These are phyloP conservation scores for Kwoniella heveanensis DNA, from an alignment of 768 basidiomycete species.

Conservation along the genomic window DNA sequence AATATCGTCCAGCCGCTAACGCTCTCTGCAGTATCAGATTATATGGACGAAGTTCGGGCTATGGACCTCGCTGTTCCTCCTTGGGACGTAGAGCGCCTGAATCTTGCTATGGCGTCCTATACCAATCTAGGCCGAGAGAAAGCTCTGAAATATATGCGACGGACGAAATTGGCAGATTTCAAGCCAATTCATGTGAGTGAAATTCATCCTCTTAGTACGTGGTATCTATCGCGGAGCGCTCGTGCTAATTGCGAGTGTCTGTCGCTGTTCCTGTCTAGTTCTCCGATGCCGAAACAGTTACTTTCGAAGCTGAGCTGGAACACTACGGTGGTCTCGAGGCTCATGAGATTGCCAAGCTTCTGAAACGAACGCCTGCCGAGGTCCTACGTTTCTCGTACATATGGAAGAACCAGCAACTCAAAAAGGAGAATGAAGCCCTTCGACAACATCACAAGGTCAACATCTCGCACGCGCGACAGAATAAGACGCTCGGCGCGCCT, in stretches of 20 bases:
- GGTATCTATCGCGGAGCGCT: too few species aligned
- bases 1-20: too few species aligned
- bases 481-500: slow-evolving; percentile 48
- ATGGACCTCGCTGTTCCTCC: slow-evolving; percentile 42
- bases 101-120: slow-evolving; percentile 33
- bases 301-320: slow-evolving; percentile 47
- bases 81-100: slow-evolving; percentile 44
- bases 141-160: slow-evolving; percentile 32
- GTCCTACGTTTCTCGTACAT: slow-evolving; percentile 53
- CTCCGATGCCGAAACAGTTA: slow-evolving; percentile 38
- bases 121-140: slow-evolving; percentile 30
- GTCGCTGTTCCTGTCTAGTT: slow-evolving; percentile 29
- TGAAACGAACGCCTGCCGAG: slow-evolving; percentile 42
- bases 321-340: slow-evolving; percentile 47
- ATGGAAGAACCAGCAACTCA: slow-evolving; percentile 50
- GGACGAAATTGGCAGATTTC: slow-evolving; percentile 37
- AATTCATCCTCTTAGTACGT: too few species aligned
- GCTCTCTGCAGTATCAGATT: slow-evolving; percentile 24
- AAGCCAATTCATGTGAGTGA: slow-evolving; percentile 36
- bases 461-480: slow-evolving; percentile 39
- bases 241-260: too few species aligned
- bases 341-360: slow-evolving; percentile 44
- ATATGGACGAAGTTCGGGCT: slow-evolving; percentile 35
- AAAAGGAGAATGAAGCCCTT: slow-evolving; percentile 45
- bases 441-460: slow-evolving; percentile 42